phyloP scores from a whole-genome alignment of 2,329 filamentous ascomycete species.

The Monilinia fructigena region DNA sequence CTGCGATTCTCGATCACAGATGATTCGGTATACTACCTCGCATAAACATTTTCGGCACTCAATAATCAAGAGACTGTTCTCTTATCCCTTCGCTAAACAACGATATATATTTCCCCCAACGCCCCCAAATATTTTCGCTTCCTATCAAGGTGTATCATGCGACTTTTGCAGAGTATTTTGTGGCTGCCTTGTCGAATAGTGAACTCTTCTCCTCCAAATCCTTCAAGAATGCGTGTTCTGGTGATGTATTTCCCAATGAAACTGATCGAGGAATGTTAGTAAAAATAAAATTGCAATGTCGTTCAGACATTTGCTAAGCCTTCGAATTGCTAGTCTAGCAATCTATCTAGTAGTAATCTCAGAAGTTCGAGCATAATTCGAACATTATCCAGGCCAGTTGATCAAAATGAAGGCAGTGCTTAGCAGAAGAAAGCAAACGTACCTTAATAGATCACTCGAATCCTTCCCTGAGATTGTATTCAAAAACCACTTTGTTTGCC shows the following conservation, averaged over 20 bases:
- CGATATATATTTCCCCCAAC: conserved; percentile 6
- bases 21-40: not conserved
- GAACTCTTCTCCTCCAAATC: conserved; percentile 82
- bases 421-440: conserved; percentile 41
- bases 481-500: conserved; percentile 77
- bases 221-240: conserved; percentile 66
- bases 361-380: not conserved
- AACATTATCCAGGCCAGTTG: not conserved
- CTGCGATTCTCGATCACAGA: not conserved
- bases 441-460: conserved; percentile 60
- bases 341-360: not conserved
- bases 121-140: conserved; percentile 4
- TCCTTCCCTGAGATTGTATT: conserved; percentile 75
- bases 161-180: conserved; percentile 85
- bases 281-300: conserved; percentile 18
- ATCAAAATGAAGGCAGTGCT: not conserved
- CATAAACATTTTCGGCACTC: not conserved
- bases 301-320: not conserved
- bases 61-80: conserved; percentile 5
- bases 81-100: conserved; percentile 10
- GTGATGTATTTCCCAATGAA: conserved; percentile 56
- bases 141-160: conserved; percentile 29
- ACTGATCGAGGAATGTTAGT: conserved; percentile 41
- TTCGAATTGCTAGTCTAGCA: not conserved
- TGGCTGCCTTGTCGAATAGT: conserved; percentile 81